Conservation (phyloP, 306 rosid genomes). For the Glycyrrhiza uralensis region DNA sequence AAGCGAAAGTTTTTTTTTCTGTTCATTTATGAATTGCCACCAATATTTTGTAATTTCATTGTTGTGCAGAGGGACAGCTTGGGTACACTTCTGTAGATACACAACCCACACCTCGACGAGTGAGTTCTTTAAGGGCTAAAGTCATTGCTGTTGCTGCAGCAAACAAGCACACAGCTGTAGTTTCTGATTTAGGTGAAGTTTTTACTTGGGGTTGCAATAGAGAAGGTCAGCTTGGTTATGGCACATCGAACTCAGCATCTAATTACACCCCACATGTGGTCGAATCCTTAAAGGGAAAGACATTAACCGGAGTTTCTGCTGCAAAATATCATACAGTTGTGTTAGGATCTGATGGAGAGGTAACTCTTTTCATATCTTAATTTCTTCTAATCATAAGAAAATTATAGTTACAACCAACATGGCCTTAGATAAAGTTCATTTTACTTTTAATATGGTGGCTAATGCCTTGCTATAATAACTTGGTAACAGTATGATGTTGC, state of each 20-base stretch:
- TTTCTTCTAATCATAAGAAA: neutral
- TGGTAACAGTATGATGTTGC: neutral
- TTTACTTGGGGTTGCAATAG: conserved; percentile 92
- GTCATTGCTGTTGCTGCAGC: conserved; percentile 83
- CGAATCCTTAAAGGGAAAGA: conserved; percentile 82
- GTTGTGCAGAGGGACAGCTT: conserved; percentile 87
- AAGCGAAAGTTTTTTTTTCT: neutral
- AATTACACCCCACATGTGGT: conserved; percentile 78
- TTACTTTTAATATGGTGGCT: neutral
- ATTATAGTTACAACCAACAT: neutral
- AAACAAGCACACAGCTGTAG: conserved; percentile 90
- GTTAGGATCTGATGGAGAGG: conserved; percentile 92
- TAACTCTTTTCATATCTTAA: conserved; percentile 23
- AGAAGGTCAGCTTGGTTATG: conserved; percentile 94
- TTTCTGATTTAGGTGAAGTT: conserved; percentile 77
- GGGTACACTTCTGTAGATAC: conserved; percentile 90
- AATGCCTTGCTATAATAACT: neutral
- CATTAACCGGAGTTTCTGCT: conserved; percentile 56
- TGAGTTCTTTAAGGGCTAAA: conserved; percentile 67
- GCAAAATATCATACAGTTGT: conserved; percentile 85
- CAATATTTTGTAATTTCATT: neutral
- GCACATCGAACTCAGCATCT: conserved; percentile 91
- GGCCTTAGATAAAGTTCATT: neutral
- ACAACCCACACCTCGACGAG: conserved; percentile 86
- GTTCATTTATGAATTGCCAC: neutral